Evolutionary conservation across 768 basidiomycete genomes (phyloP).

Genomic region (Kondoa subrosea): DNA sequence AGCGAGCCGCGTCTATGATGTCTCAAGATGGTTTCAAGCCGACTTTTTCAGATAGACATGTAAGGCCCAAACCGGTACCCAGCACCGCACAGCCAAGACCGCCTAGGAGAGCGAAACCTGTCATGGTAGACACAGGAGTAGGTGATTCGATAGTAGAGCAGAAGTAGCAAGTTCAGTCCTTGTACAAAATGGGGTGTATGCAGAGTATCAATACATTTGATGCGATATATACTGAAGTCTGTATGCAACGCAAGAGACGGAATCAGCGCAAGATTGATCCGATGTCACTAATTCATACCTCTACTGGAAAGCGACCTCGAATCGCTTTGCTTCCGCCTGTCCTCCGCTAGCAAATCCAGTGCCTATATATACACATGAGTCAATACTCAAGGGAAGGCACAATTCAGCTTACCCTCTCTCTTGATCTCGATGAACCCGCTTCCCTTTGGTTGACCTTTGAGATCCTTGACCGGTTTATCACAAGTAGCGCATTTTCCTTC

Average conservation of each 20-base stretch:
- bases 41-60: background rate
- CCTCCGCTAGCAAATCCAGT: conserved; percentile 94
- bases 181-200: no score
- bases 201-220: no score
- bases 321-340: conserved; percentile 65
- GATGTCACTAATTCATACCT: background rate
- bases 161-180: no score
- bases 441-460: conserved; percentile 40
- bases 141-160: no score
- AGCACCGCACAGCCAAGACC: background rate
- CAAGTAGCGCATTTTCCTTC: conserved; percentile 74
- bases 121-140: background rate
- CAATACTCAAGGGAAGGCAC: no score
- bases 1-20: background rate
- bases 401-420: conserved; percentile 72
- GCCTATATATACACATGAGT: background rate
- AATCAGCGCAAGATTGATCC: no score
- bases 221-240: no score
- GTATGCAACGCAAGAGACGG: no score
- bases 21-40: background rate
- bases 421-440: conserved; percentile 49
- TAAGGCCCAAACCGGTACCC: background rate
- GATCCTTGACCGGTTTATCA: conserved; percentile 41
- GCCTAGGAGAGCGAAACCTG: background rate
- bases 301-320: conserved; percentile 62